phyloP scores from a whole-genome alignment of 805 yeast species.

The Ogataea minuta region DNA sequence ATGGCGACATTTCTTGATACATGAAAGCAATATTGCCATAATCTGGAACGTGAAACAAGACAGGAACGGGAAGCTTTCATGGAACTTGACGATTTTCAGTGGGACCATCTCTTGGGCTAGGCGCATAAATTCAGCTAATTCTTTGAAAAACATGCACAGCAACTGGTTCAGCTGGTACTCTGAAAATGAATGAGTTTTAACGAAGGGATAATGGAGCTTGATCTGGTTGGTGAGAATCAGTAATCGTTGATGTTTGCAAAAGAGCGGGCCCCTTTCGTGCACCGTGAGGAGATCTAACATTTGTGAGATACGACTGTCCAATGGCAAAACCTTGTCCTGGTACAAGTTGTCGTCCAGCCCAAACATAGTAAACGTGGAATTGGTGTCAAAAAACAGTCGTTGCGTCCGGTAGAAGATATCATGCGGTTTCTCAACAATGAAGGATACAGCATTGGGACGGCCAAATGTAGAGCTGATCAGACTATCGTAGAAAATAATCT shows the following conservation, averaged over 20 bases:
- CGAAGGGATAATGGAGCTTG: constrained; percentile 16
- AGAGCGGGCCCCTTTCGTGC: background rate
- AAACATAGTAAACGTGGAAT: background rate
- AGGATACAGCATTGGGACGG: constrained; percentile 9
- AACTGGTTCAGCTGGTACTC: constrained; percentile 7
- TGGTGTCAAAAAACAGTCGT: constrained; percentile 2
- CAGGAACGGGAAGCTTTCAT: constrained; percentile 7
- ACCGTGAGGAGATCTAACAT: background rate
- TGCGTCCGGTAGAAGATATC: background rate
- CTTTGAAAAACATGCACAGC: constrained; percentile 2
- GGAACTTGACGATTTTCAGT: background rate
- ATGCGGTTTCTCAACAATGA: background rate
- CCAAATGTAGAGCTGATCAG: constrained; percentile 7
- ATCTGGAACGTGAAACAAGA: constrained; percentile 13
- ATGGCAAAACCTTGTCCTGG: constrained; percentile 1
- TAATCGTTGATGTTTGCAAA: background rate
- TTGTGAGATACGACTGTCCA: constrained; percentile 3
- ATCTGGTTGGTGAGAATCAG: constrained; percentile 9
- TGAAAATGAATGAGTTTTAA: constrained; percentile 5
- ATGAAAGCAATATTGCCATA: constrained; percentile 7
- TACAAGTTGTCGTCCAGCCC: background rate
- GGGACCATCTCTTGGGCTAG: background rate
- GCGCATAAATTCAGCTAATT: constrained; percentile 6
- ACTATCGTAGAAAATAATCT: constrained; percentile 7
- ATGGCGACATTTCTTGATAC: constrained; percentile 3